Percentiles rank a stretch among this genome's conserved stretches.
Conservation (phyloP, 2,329 filamentous ascomycete genomes). For the Capronia epimyces region DNA sequence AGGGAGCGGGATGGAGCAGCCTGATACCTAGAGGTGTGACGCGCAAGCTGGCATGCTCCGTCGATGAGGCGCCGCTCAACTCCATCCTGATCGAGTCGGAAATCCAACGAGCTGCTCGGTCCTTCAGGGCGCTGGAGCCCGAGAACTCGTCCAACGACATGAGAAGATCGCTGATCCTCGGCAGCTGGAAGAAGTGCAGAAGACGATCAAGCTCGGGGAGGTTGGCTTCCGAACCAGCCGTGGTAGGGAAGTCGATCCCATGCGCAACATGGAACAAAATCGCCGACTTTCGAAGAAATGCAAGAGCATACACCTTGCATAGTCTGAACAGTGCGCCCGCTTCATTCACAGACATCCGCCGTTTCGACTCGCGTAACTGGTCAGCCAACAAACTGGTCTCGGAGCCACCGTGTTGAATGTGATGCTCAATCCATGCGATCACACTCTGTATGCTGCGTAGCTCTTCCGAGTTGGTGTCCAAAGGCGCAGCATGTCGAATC, state of each 20-base stretch:
- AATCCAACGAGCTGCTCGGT: slow-evolving; percentile 65
- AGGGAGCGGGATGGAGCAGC: slow-evolving; percentile 79
- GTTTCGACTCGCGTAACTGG: not conserved
- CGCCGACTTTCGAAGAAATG: slow-evolving; percentile 78
- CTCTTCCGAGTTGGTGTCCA: slow-evolving; percentile 9
- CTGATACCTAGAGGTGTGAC: slow-evolving; percentile 39
- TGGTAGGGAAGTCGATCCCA: slow-evolving; percentile 77
- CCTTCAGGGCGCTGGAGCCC: slow-evolving; percentile 41
- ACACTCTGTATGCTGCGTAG: slow-evolving; percentile 12
- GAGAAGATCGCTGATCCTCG: slow-evolving; percentile 74
- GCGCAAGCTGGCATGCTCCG: slow-evolving; percentile 34
- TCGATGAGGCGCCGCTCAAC: slow-evolving; percentile 16
- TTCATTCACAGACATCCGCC: slow-evolving; percentile 8
- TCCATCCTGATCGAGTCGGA: slow-evolving; percentile 50
- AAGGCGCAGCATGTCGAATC: slow-evolving; percentile 4
- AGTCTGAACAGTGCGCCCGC: slow-evolving; percentile 28
- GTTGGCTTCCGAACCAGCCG: slow-evolving; percentile 58
- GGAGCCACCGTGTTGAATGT: slow-evolving; percentile 2
- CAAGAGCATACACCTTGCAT: slow-evolving; percentile 76
- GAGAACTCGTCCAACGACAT: slow-evolving; percentile 47
- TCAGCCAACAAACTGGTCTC: not conserved
- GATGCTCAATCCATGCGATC: slow-evolving; percentile 9
- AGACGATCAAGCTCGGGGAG: slow-evolving; percentile 77
- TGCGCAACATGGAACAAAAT: slow-evolving; percentile 83
- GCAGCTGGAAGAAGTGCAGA: slow-evolving; percentile 67